Evolutionary conservation across 1,139 yeast species (phyloP), one percentile per base, ranked within the genome.

Genomic region (Candida pseudocylindracea): DNA sequence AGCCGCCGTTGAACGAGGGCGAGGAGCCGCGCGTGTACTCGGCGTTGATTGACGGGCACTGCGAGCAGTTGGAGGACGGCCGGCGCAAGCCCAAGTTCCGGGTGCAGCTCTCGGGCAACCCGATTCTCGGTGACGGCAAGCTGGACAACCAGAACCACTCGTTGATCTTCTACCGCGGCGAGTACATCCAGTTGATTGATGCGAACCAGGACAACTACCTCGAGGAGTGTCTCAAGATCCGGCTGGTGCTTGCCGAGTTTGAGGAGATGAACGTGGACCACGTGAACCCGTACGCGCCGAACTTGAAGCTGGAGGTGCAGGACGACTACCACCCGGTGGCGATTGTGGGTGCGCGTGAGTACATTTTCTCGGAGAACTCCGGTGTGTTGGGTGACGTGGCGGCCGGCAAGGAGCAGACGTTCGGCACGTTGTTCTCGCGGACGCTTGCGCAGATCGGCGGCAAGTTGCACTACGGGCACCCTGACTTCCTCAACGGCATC

Each of bases 301-400:
- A 60, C 44, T 57, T 66, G 53, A 62, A 61, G 46, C 33, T 37
- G 30, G 55, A 52, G 36, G 58, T 56, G 29, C 29, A 12, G 27
- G 12, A 10, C 15, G 49, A 49, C 29, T 47, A 49, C 29, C 68
- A 71, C 46, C 98, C 98, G 27, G 98, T 88, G 46, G 98, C 98
- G 36, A 85, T 88, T 53, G 81, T 88, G 46, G 98, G 98, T 72
- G 96, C 98, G 36, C 78, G 98, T 65, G 98, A 88, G 61, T 88
- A 88, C 60, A 88, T 88, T 60, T 88, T 88, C 78, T 81, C 95
- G 40, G 98, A 88, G 59, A 88, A 85, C 63, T 78, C 93, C 43
- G 98, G 98, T 76, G 80, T 88, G 48, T 68, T 88, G 45, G 98
- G 98, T 74, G 98, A 88, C 59, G 92, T 88, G 55, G 98, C 98